Conservation (phyloP, 1,139 yeast species). For the Geotrichum klebahnii region DNA sequence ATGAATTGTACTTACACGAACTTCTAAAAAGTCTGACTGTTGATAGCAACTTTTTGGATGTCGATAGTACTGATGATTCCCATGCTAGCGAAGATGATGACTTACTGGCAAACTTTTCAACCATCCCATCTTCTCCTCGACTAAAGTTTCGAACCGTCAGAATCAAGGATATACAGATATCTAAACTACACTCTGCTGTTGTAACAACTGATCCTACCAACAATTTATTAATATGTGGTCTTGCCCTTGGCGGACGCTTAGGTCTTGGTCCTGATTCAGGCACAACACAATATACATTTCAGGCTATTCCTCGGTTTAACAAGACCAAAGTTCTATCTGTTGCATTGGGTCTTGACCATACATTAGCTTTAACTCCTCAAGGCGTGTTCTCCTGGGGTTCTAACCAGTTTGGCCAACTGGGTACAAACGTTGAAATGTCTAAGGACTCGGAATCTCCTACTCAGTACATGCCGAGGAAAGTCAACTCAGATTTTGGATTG, state of each 20-base stretch:
- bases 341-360: slow-evolving; percentile 63
- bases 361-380: slow-evolving; percentile 50
- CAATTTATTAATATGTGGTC: slow-evolving; percentile 58
- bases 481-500: slow-evolving; percentile 47
- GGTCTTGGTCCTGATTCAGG: slow-evolving; percentile 47
- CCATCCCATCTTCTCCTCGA: slow-evolving; percentile 23
- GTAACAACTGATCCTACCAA: slow-evolving; percentile 50
- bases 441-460: slow-evolving; percentile 26
- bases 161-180: slow-evolving; percentile 47
- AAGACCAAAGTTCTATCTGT: slow-evolving; percentile 43
- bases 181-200: slow-evolving; percentile 64
- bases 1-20: slow-evolving; percentile 7
- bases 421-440: slow-evolving; percentile 41
- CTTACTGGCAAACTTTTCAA: background rate
- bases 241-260: slow-evolving; percentile 66
- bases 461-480: slow-evolving; percentile 49
- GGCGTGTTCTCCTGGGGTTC: slow-evolving; percentile 78
- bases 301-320: slow-evolving; percentile 40
- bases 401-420: slow-evolving; percentile 63
- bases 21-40: background rate
- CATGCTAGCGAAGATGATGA: slow-evolving; percentile 11
- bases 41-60: background rate
- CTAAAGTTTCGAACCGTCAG: slow-evolving; percentile 35
- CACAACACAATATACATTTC: slow-evolving; percentile 37
- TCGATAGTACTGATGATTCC: slow-evolving; percentile 7